Evolutionary conservation across 2,329 filamentous ascomycete species (phyloP).

Genomic region (Calonectria naviculata): DNA sequence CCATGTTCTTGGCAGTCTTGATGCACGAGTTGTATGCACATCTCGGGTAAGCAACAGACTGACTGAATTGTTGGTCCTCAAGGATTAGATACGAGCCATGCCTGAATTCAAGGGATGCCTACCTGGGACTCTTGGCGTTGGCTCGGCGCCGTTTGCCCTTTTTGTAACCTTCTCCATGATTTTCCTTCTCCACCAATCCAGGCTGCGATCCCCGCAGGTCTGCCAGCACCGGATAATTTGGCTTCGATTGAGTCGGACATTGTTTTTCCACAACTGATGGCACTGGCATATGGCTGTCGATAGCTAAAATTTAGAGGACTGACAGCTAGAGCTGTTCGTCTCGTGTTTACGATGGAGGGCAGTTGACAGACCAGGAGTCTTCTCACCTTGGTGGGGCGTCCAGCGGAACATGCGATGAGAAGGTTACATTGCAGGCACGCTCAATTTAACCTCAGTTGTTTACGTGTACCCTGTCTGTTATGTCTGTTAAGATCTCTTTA

Average conservation of each 20-base stretch:
- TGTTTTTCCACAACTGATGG: constrained; percentile 23
- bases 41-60: neutral
- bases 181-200: neutral
- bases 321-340: neutral
- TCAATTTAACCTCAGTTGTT: neutral
- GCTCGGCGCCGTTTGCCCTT: neutral
- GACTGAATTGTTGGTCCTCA: neutral
- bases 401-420: neutral
- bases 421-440: neutral
- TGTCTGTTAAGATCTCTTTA: neutral
- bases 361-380: neutral
- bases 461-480: neutral
- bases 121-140: neutral
- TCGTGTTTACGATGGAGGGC: neutral
- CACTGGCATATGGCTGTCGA: neutral
- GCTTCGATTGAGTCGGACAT: neutral
- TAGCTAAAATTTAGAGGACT: neutral
- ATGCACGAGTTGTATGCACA: neutral
- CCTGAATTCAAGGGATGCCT: neutral
- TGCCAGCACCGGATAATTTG: neutral
- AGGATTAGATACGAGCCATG: neutral
- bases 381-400: neutral
- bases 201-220: neutral
- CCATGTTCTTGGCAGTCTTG: neutral
- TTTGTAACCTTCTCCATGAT: neutral